Evolutionary conservation across 2,329 filamentous ascomycete species (phyloP), one percentile per base, ranked within the genome.

Genomic region (Stachybotrys echinatus): DNA sequence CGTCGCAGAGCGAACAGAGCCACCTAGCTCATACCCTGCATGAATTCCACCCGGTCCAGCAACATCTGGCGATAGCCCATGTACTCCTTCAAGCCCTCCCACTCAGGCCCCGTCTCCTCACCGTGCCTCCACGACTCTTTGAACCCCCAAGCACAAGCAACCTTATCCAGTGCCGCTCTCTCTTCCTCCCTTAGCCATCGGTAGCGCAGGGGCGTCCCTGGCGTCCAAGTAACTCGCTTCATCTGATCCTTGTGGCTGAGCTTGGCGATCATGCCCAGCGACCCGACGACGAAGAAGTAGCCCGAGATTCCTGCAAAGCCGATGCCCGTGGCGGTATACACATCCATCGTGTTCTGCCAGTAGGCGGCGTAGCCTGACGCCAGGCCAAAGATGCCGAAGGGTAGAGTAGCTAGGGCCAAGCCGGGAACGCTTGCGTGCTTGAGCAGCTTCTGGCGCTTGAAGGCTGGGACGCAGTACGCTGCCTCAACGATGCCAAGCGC

Each of bases 231-330:
- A 5, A 97, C 90, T 19, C 94, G 83, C 61, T 87, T 85, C 89
- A 96, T 96, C 69, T 97, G 91, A 66, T 97, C 92, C 68, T 96
- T 96, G 52, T 86, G 79, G 31, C 92, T 96, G 22, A 89, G 85
- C 52, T 95, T 74, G 8, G 92, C 90, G 37, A 97, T 83, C 40
- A 94, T 72, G 3, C 92, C 94, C 48, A 97, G 81, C 10, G 86
- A 89, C 4, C 83, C 85, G 5, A 91, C 91, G 55, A 90, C 89
- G 19, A 83, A 80, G 40, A 95, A 77, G 66, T 97, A 99, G 6
- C 90, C 88, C 53, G 92, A 72, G 46, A 94, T 87, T 12, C 89
- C 92, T 0, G 81, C 81, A 63, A 95, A 90, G 5, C 88, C 86
- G 52, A 95, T 82, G 12, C 81, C 81, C 2, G 89, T 95, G 10